These are phyloP conservation scores for Exsudoporus frostii DNA, from an alignment of 768 basidiomycete species.

Conservation along the genomic window DNA sequence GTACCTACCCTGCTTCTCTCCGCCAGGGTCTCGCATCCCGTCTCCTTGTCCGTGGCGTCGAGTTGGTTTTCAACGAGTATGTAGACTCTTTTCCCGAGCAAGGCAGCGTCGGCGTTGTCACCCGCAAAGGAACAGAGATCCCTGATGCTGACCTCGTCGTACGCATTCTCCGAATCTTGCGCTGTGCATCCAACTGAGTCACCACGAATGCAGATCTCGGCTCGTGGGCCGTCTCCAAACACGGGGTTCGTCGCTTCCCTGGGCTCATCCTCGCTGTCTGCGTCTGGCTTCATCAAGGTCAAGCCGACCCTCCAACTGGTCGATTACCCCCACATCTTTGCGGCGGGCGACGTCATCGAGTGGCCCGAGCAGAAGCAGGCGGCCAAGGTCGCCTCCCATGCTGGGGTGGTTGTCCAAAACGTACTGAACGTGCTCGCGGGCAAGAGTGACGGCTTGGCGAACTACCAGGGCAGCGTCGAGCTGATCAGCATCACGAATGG, in stretches of 20 bases:
- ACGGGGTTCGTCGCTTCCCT: conserved; percentile 54
- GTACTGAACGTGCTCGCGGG: conserved; percentile 43
- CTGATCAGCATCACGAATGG: conserved; percentile 54
- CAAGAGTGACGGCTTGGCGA: conserved; percentile 29
- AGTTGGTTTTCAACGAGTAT: conserved; percentile 50
- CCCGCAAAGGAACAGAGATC: conserved; percentile 48
- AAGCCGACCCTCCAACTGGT: conserved; percentile 55
- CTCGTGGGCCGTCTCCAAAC: conserved; percentile 42
- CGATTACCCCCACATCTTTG: conserved; percentile 54
- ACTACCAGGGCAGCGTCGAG: conserved; percentile 51
- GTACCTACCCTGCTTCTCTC: conserved; percentile 51
- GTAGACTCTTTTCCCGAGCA: conserved; percentile 45
- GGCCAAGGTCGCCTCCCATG: conserved; percentile 47
- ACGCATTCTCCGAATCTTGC: conserved; percentile 16
- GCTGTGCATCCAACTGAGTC: conserved; percentile 1
- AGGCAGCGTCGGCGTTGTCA: conserved; percentile 39
- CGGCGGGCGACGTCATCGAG: conserved; percentile 62
- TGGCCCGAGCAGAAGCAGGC: conserved; percentile 62
- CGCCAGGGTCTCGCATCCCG: conserved; percentile 45
- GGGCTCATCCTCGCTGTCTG: conserved; percentile 33
- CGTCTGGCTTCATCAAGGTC: conserved; percentile 47
- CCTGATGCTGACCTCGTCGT: conserved; percentile 57
- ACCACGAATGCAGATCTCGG: conserved; percentile 17
- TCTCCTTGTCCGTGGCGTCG: conserved; percentile 43
- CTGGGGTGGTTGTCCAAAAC: conserved; percentile 45